Base-by-base conservation (phyloP, 1,284 basidiomycete species). In the Sanghuangporus weigelae region DNA sequence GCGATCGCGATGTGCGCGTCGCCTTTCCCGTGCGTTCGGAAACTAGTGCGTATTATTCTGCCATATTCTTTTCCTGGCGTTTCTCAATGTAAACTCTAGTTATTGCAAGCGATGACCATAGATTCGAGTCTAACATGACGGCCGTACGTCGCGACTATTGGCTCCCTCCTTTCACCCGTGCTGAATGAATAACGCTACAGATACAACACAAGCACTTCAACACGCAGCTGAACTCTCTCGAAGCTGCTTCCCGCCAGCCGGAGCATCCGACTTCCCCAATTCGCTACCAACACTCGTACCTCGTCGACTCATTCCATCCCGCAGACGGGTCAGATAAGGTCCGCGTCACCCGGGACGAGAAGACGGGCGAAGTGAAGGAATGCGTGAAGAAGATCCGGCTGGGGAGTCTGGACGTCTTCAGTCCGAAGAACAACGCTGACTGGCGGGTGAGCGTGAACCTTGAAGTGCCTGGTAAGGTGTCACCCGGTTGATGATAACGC, bases 51-150 rank as follows among this genome's bases (percentile, higher is more conserved):
- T 86, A 57, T 10, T 56, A 19, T 63, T 59, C 58, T 66, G 60
- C 44, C 49, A 39, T 31, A 51, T 62, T 42, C 55, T 44, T 55
- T 54, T 36, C 53, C 42, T 63, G 44, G 39, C 63, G 8, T 26
- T 56, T 21, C 35, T 74, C 62, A 42, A 35, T 19, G 49, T 54
- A 46, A 21, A 60, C 31, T 19, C 7, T 44, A 49, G 86, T 89
- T 67, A 74, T 89, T 14, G 66, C 73, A 12, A 81, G 84, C 48
- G 79, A 84, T 50, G 92, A 92, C 76, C 74, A 85, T 65, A 81
- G 84, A 53, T 98, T 98, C 74, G 89, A 95, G 72, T 92, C 94
- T 64, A 95, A 95, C 71, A 96, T 99, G 95, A 84, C 88, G 53
- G 77, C 82, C 68, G 93, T 95, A 73, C 73, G 90, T 81, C 26